Base-by-base conservation (phyloP, 2,329 filamentous ascomycete species). In the Fusarium lyarnte region DNA sequence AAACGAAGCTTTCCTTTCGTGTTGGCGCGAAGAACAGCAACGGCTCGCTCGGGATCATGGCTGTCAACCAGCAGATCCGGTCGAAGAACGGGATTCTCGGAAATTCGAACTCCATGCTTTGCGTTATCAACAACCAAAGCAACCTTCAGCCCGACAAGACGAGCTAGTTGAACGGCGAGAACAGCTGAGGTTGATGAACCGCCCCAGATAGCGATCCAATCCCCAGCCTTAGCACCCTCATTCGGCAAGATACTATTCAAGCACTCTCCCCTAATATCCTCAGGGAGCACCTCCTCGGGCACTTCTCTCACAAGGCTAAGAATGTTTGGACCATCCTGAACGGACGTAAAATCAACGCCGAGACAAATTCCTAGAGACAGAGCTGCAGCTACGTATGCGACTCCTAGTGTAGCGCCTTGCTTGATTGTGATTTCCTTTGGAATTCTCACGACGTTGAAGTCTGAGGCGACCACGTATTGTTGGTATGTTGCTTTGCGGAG, bases 141-240 rank as follows among this genome's bases (percentile, higher is more conserved):
- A 3, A 93, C 90, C 33, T 85, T 87, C 0, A 94, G 80, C 0
- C 92, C 91, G 0, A 87, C 88, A 0, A 93, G 83, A 43, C 90
- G 89, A 1, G 92, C 92, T 3, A 94, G 85, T 75, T 94, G 92
- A 7, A 91, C 85, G 1, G 88, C 85, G 11, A 93, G 84, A 70
- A 90, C 87, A 0, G 91, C 92, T 2, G 90, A 93, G 0, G 91
- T 93, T 2, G 91, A 92, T 3, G 91, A 93, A 4, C 89, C 92
- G 63, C 92, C 92, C 92, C 92, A 94, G 51, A 94, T 88, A 3
- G 89, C 89, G 42, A 94, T 81, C 88, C 91, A 94, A 66, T 94
- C 92, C 0, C 90, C 91, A 0, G 81, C 74, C 45, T 83, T 83
- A 2, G 90, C 87, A 13, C 90, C 83, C 69, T 93, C 90, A 0